phyloP scores from a whole-genome alignment of 176 grass and related monocot genomes.

The Zea luxurians region DNA sequence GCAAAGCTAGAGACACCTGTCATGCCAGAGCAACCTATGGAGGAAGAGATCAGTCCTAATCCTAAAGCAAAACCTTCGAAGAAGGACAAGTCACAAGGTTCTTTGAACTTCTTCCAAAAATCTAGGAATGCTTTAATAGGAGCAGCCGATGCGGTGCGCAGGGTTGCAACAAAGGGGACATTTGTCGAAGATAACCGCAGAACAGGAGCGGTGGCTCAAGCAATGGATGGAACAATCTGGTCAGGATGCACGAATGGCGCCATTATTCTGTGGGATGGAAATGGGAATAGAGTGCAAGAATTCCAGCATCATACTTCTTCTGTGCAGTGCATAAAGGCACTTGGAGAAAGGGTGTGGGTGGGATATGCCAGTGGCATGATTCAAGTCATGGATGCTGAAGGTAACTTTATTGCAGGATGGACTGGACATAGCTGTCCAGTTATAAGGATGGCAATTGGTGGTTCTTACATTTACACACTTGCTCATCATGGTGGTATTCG shows the following conservation, averaged over 20 bases:
- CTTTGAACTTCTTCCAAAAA: constrained; percentile 89
- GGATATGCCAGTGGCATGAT: constrained; percentile 83
- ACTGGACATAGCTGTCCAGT: constrained; percentile 81
- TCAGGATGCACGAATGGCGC: constrained; percentile 86
- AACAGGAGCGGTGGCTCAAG: constrained; percentile 70
- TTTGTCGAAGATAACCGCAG: constrained; percentile 87
- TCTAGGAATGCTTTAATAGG: constrained; percentile 91
- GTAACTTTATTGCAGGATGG: constrained; percentile 87
- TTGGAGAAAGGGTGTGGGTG: constrained; percentile 78
- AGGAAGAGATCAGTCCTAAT: constrained; percentile 58
- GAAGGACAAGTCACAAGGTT: constrained; percentile 84
- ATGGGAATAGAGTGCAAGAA: constrained; percentile 70
- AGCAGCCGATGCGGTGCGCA: constrained; percentile 81
- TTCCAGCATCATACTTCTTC: constrained; percentile 81
- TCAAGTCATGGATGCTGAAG: constrained; percentile 75
- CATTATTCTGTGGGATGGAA: constrained; percentile 85
- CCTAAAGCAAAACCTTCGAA: constrained; percentile 75
- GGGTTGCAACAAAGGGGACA: constrained; percentile 82
- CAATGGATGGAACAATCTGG: constrained; percentile 79
- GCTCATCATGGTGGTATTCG: constrained; percentile 94
- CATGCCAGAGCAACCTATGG: constrained; percentile 68
- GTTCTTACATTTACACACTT: constrained; percentile 80
- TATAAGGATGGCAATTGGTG: constrained; percentile 72
- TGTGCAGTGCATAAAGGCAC: constrained; percentile 82
- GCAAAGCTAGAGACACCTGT: constrained; percentile 49